Evolutionary conservation across 2,329 filamentous ascomycete genomes (phyloP).

Genomic region (Pseudogymnoascus verrucosus): DNA sequence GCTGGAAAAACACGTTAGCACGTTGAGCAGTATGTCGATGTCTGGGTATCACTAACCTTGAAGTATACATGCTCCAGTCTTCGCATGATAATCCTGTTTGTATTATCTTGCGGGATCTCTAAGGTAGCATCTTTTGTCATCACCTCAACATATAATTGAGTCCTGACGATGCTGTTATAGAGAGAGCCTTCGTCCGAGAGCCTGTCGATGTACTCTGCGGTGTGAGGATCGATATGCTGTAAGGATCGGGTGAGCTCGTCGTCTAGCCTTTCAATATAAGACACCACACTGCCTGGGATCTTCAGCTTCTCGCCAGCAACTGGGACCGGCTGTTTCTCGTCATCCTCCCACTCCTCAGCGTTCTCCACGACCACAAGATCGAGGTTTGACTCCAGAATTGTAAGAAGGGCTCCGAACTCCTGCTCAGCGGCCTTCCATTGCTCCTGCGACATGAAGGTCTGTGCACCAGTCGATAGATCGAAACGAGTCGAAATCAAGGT

Average conservation of each 20-base stretch:
- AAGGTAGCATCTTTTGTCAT: constrained; percentile 63
- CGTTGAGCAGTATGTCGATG: constrained; percentile 18
- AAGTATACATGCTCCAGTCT: constrained; percentile 97
- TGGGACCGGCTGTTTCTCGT: constrained; percentile 80
- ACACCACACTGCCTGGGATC: constrained; percentile 88
- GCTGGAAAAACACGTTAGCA: constrained; percentile 38
- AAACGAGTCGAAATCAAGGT: constrained; percentile 91
- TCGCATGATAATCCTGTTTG: constrained; percentile 90
- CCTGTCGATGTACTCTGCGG: constrained; percentile 95
- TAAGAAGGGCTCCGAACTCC: constrained; percentile 71
- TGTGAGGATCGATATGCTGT: constrained; percentile 96
- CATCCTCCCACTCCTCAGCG: constrained; percentile 98
- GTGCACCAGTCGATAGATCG: constrained; percentile 74
- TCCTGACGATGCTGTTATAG: constrained; percentile 87
- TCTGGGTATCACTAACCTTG: constrained; percentile 52
- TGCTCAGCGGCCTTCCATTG: constrained; percentile 94
- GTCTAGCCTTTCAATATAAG: constrained; percentile 88
- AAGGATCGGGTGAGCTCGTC: constrained; percentile 97
- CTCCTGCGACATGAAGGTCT: constrained; percentile 81
- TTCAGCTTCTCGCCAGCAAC: constrained; percentile 72
- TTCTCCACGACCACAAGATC: constrained; percentile 83
- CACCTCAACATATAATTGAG: constrained; percentile 79
- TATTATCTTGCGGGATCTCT: constrained; percentile 71
- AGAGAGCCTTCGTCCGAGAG: constrained; percentile 82
- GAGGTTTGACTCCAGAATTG: constrained; percentile 68